These are phyloP conservation scores for Pythium grandisporangium DNA, from an alignment of 352 stramenopile genomes.

Conservation along the genomic window DNA sequence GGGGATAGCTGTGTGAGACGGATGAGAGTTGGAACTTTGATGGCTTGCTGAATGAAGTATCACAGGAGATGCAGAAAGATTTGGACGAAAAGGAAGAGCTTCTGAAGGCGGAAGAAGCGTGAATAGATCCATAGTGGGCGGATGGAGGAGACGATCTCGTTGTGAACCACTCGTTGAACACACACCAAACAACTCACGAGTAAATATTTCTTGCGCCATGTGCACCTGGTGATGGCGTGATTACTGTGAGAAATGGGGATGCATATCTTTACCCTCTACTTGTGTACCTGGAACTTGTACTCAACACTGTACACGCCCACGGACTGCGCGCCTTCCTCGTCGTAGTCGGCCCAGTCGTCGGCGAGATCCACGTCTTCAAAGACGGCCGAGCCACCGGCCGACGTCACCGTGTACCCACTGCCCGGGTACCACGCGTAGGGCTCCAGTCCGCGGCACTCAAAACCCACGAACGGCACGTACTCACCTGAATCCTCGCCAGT, in stretches of 20 bases:
- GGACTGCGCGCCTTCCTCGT: slow-evolving; percentile 67
- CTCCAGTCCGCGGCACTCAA: slow-evolving; percentile 82
- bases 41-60: slow-evolving; percentile 68
- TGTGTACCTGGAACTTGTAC: slow-evolving; percentile 78
- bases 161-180: too few species aligned
- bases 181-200: too few species aligned
- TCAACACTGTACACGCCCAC: slow-evolving; percentile 72
- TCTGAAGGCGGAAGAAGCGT: slow-evolving; percentile 23
- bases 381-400: slow-evolving; percentile 38
- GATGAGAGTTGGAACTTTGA: slow-evolving; percentile 75
- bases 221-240: too few species aligned
- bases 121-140: too few species aligned
- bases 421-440: slow-evolving; percentile 74
- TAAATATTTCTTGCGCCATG: too few species aligned
- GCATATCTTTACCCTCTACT: slow-evolving; percentile 35
- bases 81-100: slow-evolving; percentile 71
- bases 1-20: slow-evolving; percentile 37
- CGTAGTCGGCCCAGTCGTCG: slow-evolving; percentile 84
- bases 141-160: too few species aligned
- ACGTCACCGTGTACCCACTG: slow-evolving; percentile 63
- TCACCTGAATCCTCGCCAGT: slow-evolving; percentile 49
- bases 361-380: slow-evolving; percentile 77
- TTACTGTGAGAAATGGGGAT: too few species aligned
- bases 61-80: slow-evolving; percentile 71
- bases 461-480: slow-evolving; percentile 77